phyloP scores from a whole-genome alignment of 352 stramenopile species.

The Globisporangium echinulatum region DNA sequence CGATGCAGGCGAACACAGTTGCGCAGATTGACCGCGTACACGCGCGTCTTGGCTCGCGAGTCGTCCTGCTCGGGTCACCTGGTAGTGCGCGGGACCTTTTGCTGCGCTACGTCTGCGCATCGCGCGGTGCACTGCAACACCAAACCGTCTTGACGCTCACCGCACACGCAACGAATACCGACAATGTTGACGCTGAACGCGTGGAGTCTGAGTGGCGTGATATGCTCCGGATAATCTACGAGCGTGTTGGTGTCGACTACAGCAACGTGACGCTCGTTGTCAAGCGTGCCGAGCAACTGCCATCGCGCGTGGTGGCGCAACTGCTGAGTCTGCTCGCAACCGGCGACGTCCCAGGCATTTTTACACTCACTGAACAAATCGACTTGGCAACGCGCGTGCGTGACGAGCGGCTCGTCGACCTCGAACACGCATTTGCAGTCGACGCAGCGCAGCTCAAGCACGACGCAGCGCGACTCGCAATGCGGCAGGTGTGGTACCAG shows the following conservation, averaged over 20 bases:
- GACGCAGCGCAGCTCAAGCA: slow-evolving; percentile 18
- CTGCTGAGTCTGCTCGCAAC: slow-evolving; percentile 42
- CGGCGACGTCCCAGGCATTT: slow-evolving; percentile 50
- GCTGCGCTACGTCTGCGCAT: slow-evolving; percentile 27
- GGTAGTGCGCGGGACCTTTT: slow-evolving; percentile 31
- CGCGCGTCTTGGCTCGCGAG: slow-evolving; percentile 25
- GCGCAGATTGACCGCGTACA: slow-evolving; percentile 39
- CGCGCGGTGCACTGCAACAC: slow-evolving; percentile 10
- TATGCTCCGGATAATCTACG: slow-evolving; percentile 40
- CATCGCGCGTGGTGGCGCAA: slow-evolving; percentile 27
- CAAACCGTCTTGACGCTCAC: slow-evolving; percentile 24
- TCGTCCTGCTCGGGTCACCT: slow-evolving; percentile 23
- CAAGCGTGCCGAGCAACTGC: slow-evolving; percentile 37
- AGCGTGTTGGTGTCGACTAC: slow-evolving; percentile 44
- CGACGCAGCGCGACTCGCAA: slow-evolving; percentile 16
- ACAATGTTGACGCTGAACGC: background rate
- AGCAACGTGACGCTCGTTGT: slow-evolving; percentile 53
- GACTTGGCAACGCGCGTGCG: slow-evolving; percentile 47
- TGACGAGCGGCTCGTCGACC: slow-evolving; percentile 51
- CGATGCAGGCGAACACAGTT: slow-evolving; percentile 21
- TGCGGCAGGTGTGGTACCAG: slow-evolving; percentile 46
- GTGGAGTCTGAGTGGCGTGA: slow-evolving; percentile 30
- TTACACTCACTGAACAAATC: slow-evolving; percentile 65
- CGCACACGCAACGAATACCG: slow-evolving; percentile 16
- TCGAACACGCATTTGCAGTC: slow-evolving; percentile 16